phyloP scores from a whole-genome alignment of 2,329 filamentous ascomycete species.

The Proliferodiscus dingleyae region DNA sequence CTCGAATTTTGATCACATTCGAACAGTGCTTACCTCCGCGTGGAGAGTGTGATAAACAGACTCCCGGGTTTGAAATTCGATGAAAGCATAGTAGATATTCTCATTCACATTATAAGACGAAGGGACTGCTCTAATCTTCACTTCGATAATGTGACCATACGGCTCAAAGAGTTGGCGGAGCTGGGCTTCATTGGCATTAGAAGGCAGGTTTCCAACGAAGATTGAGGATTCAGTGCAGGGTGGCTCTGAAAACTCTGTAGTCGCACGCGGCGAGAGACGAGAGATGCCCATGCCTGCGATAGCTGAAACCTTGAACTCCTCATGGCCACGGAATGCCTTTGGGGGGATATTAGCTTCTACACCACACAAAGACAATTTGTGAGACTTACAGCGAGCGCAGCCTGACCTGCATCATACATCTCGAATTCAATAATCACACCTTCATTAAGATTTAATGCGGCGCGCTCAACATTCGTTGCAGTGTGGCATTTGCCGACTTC shows the following conservation, averaged over 20 bases:
- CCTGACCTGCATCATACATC: conserved; percentile 46
- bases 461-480: conserved; percentile 23
- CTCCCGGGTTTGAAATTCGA: conserved; percentile 27
- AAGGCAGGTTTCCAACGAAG: conserved; percentile 44
- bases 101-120: conserved; percentile 28
- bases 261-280: conserved; percentile 9
- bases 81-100: conserved; percentile 32
- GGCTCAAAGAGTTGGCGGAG: conserved; percentile 35
- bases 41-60: conserved; percentile 20
- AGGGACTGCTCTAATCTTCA: conserved; percentile 29
- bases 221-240: conserved; percentile 45
- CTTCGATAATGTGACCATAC: conserved; percentile 36
- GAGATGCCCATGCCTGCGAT: conserved; percentile 28
- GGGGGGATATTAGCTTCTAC: conserved; percentile 6
- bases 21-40: conserved; percentile 25
- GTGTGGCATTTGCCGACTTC: conserved; percentile 32
- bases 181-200: conserved; percentile 33
- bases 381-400: conserved; percentile 43
- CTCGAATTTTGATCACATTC: too few relatives aligned
- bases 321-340: conserved; percentile 28
- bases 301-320: conserved; percentile 32
- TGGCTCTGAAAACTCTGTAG: conserved; percentile 28
- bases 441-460: conserved; percentile 26
- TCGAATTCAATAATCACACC: conserved; percentile 45
- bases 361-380: background rate